Evolutionary conservation across 2,329 filamentous ascomycete genomes (phyloP).

Genomic region (Colletotrichum tropicale): DNA sequence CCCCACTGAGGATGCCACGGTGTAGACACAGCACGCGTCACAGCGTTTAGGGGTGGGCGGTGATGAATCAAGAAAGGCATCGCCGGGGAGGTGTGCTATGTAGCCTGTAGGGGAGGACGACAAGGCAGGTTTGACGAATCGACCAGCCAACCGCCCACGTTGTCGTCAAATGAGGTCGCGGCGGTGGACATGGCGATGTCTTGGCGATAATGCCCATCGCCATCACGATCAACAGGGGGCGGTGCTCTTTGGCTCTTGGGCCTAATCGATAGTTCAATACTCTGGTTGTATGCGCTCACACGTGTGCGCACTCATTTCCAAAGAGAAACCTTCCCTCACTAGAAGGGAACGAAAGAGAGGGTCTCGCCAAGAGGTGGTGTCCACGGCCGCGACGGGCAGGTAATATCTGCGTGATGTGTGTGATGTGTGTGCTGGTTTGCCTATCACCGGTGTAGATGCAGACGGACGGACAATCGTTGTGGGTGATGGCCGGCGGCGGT

Average conservation of each 20-base stretch:
- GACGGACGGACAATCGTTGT: neutral
- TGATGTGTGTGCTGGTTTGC: neutral
- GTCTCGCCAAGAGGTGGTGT: slow-evolving; percentile 12
- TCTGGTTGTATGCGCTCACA: neutral
- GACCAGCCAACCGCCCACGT: neutral
- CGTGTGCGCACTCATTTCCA: neutral
- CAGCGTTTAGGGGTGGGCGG: neutral
- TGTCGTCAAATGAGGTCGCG: neutral
- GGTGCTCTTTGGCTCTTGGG: neutral
- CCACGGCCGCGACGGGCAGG: neutral
- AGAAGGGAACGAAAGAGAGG: neutral
- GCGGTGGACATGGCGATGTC: neutral
- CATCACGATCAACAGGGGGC: neutral
- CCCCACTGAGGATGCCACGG: neutral
- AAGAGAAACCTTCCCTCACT: neutral
- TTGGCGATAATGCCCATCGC: neutral
- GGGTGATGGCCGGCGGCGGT: neutral
- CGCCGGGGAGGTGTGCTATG: neutral
- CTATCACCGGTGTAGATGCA: neutral
- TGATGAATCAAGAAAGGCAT: neutral
- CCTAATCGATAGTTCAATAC: neutral
- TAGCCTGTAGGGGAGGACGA: neutral
- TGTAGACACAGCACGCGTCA: neutral
- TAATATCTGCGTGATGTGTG: neutral
- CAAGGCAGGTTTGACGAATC: neutral